These are phyloP conservation scores for Scorias spongiosa DNA, from an alignment of 2,329 filamentous ascomycete species.

Conservation along the genomic window DNA sequence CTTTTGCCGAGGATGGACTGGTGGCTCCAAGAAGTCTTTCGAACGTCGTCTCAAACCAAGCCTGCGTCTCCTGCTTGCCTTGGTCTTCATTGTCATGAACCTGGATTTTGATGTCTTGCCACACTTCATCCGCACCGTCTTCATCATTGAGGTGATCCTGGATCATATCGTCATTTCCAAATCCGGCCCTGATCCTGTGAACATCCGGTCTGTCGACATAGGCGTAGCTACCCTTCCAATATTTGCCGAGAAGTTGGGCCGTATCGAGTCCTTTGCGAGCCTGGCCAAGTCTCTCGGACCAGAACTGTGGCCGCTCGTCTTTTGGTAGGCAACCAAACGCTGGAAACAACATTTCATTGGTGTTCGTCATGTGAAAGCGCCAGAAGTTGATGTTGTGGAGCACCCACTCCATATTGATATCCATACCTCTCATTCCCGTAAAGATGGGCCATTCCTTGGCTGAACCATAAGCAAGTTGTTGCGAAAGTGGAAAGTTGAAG, in stretches of 20 bases:
- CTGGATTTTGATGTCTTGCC: constrained; percentile 17
- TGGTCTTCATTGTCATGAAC: constrained; percentile 9
- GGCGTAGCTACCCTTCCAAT: constrained; percentile 38
- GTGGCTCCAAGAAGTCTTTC: constrained; percentile 26
- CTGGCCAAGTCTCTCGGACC: constrained; percentile 8
- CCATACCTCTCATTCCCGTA: constrained; percentile 18
- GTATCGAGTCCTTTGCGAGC: constrained; percentile 2
- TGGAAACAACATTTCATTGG: constrained; percentile 23
- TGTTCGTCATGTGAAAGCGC: constrained; percentile 32
- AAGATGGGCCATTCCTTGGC: constrained; percentile 25
- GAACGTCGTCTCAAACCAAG: constrained; percentile 24
- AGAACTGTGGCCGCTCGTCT: constrained; percentile 25
- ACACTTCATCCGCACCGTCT: constrained; percentile 8
- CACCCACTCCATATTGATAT: constrained; percentile 31
- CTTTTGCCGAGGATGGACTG: constrained; percentile 7
- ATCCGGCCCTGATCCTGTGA: constrained; percentile 9
- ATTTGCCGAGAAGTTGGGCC: constrained; percentile 22
- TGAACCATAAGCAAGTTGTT: constrained; percentile 29
- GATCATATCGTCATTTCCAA: constrained; percentile 6
- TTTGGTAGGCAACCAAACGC: constrained; percentile 22
- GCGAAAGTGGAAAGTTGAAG: constrained; percentile 29
- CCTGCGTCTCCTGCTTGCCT: neutral
- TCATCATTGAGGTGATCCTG: constrained; percentile 21
- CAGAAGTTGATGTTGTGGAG: constrained; percentile 39
- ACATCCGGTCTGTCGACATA: constrained; percentile 23